phyloP scores from a whole-genome alignment of 495 filamentous ascomycete species.

The Podospora fimiseda region DNA sequence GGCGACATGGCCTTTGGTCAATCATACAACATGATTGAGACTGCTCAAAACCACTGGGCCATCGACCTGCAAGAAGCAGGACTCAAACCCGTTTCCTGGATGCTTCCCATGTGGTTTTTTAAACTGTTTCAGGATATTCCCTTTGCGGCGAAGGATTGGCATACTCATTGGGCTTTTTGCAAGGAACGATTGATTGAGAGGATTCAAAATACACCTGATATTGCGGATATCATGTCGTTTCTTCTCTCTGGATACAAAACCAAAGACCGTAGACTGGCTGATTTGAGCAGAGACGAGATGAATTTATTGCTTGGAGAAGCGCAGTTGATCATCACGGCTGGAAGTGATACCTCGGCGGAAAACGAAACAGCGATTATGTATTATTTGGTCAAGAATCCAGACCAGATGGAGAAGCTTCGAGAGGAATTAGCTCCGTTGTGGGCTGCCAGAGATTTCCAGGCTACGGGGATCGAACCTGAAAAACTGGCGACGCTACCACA shows the following conservation, averaged over 20 bases:
- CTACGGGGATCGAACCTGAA: not conserved
- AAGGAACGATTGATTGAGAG: not conserved
- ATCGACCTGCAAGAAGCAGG: not conserved
- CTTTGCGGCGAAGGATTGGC: not conserved
- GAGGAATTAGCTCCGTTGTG: slow-evolving; percentile 6
- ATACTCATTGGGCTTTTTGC: not conserved
- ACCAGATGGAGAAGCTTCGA: slow-evolving; percentile 7
- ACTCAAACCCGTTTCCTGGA: not conserved
- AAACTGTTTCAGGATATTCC: not conserved
- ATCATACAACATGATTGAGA: not conserved
- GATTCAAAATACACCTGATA: not conserved
- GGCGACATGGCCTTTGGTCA: not conserved
- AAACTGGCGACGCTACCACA: slow-evolving; percentile 7
- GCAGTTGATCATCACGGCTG: slow-evolving; percentile 2
- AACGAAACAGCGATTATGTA: slow-evolving; percentile 8
- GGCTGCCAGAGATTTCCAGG: slow-evolving; percentile 1
- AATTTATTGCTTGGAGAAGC: not conserved
- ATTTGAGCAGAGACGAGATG: not conserved
- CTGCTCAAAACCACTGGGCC: not conserved
- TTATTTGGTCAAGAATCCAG: slow-evolving; percentile 12
- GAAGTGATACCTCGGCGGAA: slow-evolving; percentile 8
- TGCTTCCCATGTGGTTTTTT: not conserved
- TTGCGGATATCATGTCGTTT: not conserved
- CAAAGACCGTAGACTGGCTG: no score
- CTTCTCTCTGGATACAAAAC: not conserved